These are phyloP conservation scores for Tylopilus subfusipes DNA, from an alignment of 768 basidiomycete genomes.

Conservation along the genomic window DNA sequence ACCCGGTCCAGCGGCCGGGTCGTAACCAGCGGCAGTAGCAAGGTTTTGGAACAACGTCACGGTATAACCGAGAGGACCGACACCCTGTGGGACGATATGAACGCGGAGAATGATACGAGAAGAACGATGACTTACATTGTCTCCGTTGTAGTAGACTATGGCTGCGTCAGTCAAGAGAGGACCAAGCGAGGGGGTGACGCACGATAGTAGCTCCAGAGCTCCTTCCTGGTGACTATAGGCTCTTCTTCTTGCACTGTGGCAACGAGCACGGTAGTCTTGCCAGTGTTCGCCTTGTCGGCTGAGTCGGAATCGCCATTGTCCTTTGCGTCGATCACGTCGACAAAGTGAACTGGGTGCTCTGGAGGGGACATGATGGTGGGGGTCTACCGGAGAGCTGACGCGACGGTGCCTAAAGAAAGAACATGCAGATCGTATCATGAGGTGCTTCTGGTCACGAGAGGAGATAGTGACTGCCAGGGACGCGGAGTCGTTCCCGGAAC, in stretches of 20 bases:
- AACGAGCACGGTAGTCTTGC: slow-evolving; percentile 33
- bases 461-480: not conserved
- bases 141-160: slow-evolving; percentile 77
- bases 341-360: not conserved
- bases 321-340: slow-evolving; percentile 9
- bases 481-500: not conserved
- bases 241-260: slow-evolving; percentile 48
- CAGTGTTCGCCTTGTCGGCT: slow-evolving; percentile 3
- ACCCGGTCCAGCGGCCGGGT: slow-evolving; percentile 71
- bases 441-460: not conserved
- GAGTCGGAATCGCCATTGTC: slow-evolving; percentile 8
- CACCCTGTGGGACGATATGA: slow-evolving; percentile 43
- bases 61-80: slow-evolving; percentile 65
- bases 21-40: slow-evolving; percentile 53
- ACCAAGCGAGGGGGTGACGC: not conserved
- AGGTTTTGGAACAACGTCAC: slow-evolving; percentile 74
- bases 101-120: not conserved
- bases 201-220: slow-evolving; percentile 80
- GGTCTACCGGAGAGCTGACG: not conserved
- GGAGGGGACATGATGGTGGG: slow-evolving; percentile 20
- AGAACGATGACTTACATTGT: slow-evolving; percentile 49
- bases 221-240: slow-evolving; percentile 68
- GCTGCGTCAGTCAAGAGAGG: not conserved
- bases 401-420: not conserved
- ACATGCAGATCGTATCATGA: not conserved